Percentiles rank a stretch among this genome's conserved stretches.
phyloP scores from a whole-genome alignment of 73 alveolate genomes.

The Tetrahymena thermophila region DNA sequence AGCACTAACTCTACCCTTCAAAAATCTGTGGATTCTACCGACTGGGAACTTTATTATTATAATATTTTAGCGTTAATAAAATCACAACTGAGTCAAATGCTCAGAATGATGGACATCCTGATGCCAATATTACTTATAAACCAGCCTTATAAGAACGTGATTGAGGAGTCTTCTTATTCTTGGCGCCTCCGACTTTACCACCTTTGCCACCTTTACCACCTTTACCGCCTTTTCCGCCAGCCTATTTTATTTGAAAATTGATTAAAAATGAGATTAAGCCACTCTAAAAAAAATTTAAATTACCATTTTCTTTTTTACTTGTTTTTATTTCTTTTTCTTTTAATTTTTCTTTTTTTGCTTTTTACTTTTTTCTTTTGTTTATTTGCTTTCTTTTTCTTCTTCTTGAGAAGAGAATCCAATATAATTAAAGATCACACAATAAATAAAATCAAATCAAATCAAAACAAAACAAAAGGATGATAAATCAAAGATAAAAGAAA shows the following conservation, averaged over 20 bases:
- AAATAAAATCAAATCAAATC: neutral
- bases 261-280: neutral
- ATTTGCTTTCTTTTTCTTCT: neutral
- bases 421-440: neutral
- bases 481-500: neutral
- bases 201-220: slow-evolving; percentile 88
- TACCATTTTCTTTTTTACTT: neutral
- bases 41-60: slow-evolving; percentile 83
- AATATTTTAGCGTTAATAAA: neutral
- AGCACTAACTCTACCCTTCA: slow-evolving; percentile 80
- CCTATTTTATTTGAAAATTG: neutral
- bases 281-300: neutral
- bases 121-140: slow-evolving; percentile 58
- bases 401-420: neutral
- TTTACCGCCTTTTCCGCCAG: slow-evolving; percentile 65
- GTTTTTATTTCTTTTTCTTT: neutral
- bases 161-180: slow-evolving; percentile 87
- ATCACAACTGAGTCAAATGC: neutral
- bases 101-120: neutral
- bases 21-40: slow-evolving; percentile 96
- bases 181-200: slow-evolving; percentile 71
- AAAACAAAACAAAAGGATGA: neutral
- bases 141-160: slow-evolving; percentile 96
- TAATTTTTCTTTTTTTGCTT: neutral
- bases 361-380: neutral